These are phyloP conservation scores for Pseudocercospora crystallina DNA, from an alignment of 2,329 filamentous ascomycete species.

Conservation along the genomic window DNA sequence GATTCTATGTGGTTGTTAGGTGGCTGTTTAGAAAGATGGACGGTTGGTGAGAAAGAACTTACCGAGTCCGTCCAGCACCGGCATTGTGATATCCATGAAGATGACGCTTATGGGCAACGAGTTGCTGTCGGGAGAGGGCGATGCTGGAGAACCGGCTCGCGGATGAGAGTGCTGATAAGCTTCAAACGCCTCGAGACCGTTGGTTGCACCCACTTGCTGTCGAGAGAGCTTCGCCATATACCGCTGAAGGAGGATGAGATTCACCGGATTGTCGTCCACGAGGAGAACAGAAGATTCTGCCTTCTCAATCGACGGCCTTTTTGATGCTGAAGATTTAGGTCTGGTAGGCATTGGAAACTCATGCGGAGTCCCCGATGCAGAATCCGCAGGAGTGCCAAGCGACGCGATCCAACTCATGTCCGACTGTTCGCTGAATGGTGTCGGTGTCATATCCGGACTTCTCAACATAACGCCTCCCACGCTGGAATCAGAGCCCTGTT, in stretches of 20 bases:
- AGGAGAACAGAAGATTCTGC: slow-evolving; percentile 21
- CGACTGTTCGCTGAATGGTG: slow-evolving; percentile 3
- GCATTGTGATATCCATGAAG: slow-evolving; percentile 47
- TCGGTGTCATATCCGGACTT: not conserved
- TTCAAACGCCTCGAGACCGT: slow-evolving; percentile 49
- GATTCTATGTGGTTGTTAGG: slow-evolving; percentile 19
- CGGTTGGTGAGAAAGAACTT: too few species aligned
- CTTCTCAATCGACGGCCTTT: too few species aligned
- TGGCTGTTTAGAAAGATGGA: too few species aligned
- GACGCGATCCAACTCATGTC: slow-evolving; percentile 1
- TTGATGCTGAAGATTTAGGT: too few species aligned
- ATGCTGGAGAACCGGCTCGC: not conserved
- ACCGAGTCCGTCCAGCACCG: slow-evolving; percentile 34
- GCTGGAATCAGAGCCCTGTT: not conserved
- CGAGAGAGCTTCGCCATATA: slow-evolving; percentile 33
- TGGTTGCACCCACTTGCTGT: slow-evolving; percentile 40
- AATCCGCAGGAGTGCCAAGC: too few species aligned
- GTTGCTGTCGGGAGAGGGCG: not conserved
- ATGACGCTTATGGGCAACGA: slow-evolving; percentile 34
- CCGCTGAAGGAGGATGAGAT: slow-evolving; percentile 25
- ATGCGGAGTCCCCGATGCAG: too few species aligned
- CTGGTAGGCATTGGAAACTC: too few species aligned
- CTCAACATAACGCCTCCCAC: too few species aligned
- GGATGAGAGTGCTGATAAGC: slow-evolving; percentile 2
- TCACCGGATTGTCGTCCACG: slow-evolving; percentile 35